Evolutionary conservation across 345 rosid species (phyloP).

Genomic region (Citrus hindsii): DNA sequence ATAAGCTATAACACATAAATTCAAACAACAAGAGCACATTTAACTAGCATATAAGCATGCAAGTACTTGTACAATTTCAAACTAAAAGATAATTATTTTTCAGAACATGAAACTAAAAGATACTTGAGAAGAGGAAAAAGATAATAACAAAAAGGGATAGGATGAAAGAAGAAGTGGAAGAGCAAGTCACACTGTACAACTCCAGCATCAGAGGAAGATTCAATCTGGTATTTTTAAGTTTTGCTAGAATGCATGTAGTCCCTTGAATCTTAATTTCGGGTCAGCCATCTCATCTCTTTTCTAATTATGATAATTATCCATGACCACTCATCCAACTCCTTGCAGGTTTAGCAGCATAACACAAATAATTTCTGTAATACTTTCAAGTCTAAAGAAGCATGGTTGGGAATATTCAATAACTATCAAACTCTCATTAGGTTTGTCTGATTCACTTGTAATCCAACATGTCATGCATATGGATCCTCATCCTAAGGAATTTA

Average conservation of each 20-base stretch:
- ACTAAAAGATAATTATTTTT: too few species aligned
- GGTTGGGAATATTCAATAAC: background rate
- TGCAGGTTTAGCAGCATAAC: background rate
- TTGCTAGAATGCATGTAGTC: background rate
- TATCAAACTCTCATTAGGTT: background rate
- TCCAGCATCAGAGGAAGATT: background rate
- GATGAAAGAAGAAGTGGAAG: background rate
- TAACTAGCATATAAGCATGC: background rate
- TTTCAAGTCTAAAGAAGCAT: background rate
- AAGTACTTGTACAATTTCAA: background rate
- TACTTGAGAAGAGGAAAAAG: background rate
- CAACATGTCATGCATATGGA: background rate
- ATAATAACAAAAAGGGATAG: background rate
- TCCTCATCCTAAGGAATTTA: background rate
- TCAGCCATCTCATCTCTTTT: background rate
- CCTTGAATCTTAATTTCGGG: background rate
- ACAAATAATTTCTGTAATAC: background rate
- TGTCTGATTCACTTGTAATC: background rate
- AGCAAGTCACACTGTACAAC: background rate
- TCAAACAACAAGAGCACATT: background rate
- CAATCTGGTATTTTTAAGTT: background rate
- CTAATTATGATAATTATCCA: background rate
- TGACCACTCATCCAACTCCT: background rate
- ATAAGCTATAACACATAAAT: background rate
- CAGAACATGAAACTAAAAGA: background rate